Conservation (phyloP, 2,329 filamentous ascomycete genomes). For the Colletotrichum gloeosporioides region DNA sequence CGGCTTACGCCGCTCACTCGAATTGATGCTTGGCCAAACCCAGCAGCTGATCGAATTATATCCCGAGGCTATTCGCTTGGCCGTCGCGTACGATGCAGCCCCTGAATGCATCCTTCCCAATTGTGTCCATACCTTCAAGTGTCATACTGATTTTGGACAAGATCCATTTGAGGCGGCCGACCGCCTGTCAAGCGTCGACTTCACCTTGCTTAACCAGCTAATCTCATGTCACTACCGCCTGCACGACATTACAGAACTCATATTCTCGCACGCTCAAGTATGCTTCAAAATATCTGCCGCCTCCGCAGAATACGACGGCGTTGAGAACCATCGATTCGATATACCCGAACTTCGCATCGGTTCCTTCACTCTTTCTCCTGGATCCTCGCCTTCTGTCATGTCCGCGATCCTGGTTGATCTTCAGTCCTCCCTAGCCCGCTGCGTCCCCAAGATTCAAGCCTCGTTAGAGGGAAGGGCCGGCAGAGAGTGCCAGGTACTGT, state of each 20-base stretch:
- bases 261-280: constrained; percentile 34
- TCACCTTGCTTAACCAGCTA: constrained; percentile 40
- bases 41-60: constrained; percentile 42
- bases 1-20: constrained; percentile 32
- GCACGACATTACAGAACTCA: constrained; percentile 39
- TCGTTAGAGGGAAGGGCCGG: not conserved
- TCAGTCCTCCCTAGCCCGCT: constrained; percentile 26
- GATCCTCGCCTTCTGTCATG: constrained; percentile 37
- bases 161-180: constrained; percentile 18
- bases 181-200: constrained; percentile 30
- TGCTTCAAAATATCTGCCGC: constrained; percentile 35
- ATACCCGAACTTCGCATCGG: constrained; percentile 47
- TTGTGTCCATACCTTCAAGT: constrained; percentile 36
- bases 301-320: constrained; percentile 23
- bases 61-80: constrained; percentile 29
- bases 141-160: not conserved
- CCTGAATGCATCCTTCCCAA: constrained; percentile 32
- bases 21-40: constrained; percentile 36
- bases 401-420: constrained; percentile 36
- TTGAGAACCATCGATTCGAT: constrained; percentile 35
- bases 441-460: not conserved
- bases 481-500: constrained; percentile 26
- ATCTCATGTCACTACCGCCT: constrained; percentile 42
- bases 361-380: constrained; percentile 37
- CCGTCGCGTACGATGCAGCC: constrained; percentile 7